Evolutionary conservation across 2,329 filamentous ascomycete species (phyloP), one percentile per base, ranked within the genome.

Genomic region (Calonectria leucothoes): DNA sequence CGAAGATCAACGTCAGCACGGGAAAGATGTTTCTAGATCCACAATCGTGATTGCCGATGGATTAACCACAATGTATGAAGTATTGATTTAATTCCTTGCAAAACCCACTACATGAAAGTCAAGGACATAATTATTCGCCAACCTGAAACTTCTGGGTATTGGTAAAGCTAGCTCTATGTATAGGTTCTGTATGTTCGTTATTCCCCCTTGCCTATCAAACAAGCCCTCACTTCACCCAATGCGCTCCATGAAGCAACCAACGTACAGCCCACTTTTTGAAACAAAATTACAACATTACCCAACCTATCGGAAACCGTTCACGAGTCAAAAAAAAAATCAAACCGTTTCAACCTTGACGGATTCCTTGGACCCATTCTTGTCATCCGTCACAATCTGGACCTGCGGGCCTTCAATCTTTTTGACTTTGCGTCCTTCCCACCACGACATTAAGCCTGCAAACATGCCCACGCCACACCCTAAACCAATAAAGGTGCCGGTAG

Each of bases 1-100:
- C 89, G 74, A 86, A 92, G 73, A 81, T 93, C 45, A 94, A 94
- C 82, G 91, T 94, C 4, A 93, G 92, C 78, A 94, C 93, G 0
- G 82, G 83, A 14, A 85, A 84, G 72, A 77, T 80, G 1, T 85
- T 85, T 59, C 35, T 39, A 20, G 55, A 39, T 20, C 23, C 37
- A 11, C 27, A 35, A 37, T 37, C 12, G 29, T 59, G 31, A 25
- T 3, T 59, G 33, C 55, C 35, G 25, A 5, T 15, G 31, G 31
- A 20, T 23, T n/a, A 45, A 45, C 42, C 42, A 20, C 42, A 20
- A 37, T 35, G 8, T 2, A 31, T 15, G 4, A 4, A 14, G 23
- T 33, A 7, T 31, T 33, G 27, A n/a, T 37, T 23, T 17, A n/a
- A 23, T 37, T 4, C 42, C 42, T 45, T 45, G 42, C 2, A 45